Evolutionary conservation across 176 grass and related monocot genomes (phyloP), one percentile per base, ranked within the genome.

Genomic region (Themeda triandra): DNA sequence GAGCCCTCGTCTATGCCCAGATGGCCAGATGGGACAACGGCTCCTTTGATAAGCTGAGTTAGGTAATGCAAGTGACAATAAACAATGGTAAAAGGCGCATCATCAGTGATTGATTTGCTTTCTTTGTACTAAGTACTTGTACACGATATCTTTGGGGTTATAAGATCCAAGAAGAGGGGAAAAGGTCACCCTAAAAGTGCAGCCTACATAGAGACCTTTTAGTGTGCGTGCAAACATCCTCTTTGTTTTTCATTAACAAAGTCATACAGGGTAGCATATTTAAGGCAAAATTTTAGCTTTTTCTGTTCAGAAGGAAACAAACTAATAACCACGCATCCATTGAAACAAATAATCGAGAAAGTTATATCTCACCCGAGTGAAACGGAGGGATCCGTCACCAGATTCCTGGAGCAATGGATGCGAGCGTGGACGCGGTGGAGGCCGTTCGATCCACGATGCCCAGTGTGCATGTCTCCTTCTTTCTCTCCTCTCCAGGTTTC

Each of bases 41-140:
- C 40, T 66, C 51, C 80, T 86, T 71, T 29, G 65, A 82, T 66
- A 65, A 77, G 78, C 78, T 76, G 82, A 81, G 40, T 69, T 69
- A 49, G 49, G 69, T 46, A 64, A 64, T 10, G 40, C 6, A 35
- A 36, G 23, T 39, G 17, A 29, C n/a, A 67, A 71, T 72, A 65
- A 80, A 81, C 6, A 81, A 69, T 56, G 14, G 36, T 40, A 41
- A 66, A 76, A 76, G 9, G 15, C 10, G 71, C 31, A 45, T 45
- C 45, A 42, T 45, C 35, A 42, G 13, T 67, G 56, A 54, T 48
- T 31, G 46, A 68, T 84, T 23, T 65, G 25, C 7, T 40, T 25
- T 6, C 21, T 42, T 73, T 74, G 8, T 27, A 36, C 37, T 42
- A 19, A 8, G 48, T 56, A 69, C 6, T 27, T 31, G 10, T n/a